Base-by-base conservation (phyloP, 192 early-diverging fungal genomes). In the Funneliformis mosseae region DNA sequence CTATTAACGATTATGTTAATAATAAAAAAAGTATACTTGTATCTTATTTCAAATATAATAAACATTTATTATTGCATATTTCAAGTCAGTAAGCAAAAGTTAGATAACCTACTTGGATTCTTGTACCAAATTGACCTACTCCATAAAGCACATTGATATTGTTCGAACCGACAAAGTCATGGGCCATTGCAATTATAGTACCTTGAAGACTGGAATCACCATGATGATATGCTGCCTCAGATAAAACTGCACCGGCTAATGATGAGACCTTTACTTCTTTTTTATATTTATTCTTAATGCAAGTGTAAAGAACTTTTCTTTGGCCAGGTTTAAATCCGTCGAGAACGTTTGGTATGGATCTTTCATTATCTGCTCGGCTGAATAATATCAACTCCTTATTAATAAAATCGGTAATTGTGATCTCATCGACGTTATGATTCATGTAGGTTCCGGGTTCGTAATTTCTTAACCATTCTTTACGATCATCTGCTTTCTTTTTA, bases 311-410 rank as follows among this genome's bases (percentile, higher is more conserved):
- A 76, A 97, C 95, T 88, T 98, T 99, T 80, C 98, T 91, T 85
- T 99, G 98, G 12, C 95, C 96, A 21, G 98, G 97, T 85, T 99
- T 99, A 12, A 99, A 88, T 0, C 97, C 98, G 84, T 99, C 98
- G 10, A 99, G 92, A 18, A 93, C 86, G 8, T 93, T 96, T 7
- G 97, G 97, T 77, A 99, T 98, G 0, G 98, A 98, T 25, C 98
- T 93, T 28, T 91, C 87, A 79, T 98, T 98, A 82, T 99, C 98
- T 0, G 96, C 95, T 83, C 97, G 95, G 33, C 94, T 95, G 83
- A 97, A 99, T 21, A 97, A 86, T 77, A 98, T 95, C 41, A 99
- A 85, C 84, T 99, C 98, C 79, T 91, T 91, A 83, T 98, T 98
- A 83, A 99, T 94, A 84, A 99, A 99, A 80, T 99, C 95, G 10